Base-by-base conservation (phyloP, 2,329 filamentous ascomycete genomes). In the Apiospora marii region DNA sequence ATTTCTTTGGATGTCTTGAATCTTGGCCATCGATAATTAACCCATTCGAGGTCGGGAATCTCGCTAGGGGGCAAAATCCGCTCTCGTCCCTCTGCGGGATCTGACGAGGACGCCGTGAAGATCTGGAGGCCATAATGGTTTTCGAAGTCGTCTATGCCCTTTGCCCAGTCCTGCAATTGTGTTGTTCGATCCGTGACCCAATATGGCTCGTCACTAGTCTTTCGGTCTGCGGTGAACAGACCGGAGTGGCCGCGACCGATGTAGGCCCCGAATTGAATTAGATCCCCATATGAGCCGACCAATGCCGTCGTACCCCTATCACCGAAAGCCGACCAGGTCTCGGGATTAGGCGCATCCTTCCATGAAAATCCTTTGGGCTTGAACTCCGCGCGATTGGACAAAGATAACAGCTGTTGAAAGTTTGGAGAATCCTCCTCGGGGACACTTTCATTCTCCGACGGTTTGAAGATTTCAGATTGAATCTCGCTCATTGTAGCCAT, bases 191-290 rank as follows among this genome's bases (percentile, higher is more conserved):
- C n/a, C 5, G 0, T 14, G 3, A 51, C 49, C n/a, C n/a, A 51
- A 51, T 24, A 27, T 5, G 49, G 49, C n/a, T 51, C 49, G 0
- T 14, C 12, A 6, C 27, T 61, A 34, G 1, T 14, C 8, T 7
- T 16, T 8, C 53, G 53, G 27, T 73, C 73, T 10, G 61, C 73
- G n/a, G 69, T 70, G 37, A 72, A 73, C 14, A 73, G 34, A 5
- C 72, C 72, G 8, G 69, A 74, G 0, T 68, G 22, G 10, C 72
- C 72, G 1, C 24, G 34, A 8, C 61, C 72, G 6, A 70, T 16
- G 7, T 71, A 72, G 44, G 34, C 64, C 19, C 71, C 69, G 41
- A 74, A 74, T 24, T 74, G 73, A 68, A 74, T 72, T 4, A 72
- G 19, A 0, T 72, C 44, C 3, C 73, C 73, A 37, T 71, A 71